phyloP scores from a whole-genome alignment of 805 yeast genomes.

The Zygosaccharomyces lentus region DNA sequence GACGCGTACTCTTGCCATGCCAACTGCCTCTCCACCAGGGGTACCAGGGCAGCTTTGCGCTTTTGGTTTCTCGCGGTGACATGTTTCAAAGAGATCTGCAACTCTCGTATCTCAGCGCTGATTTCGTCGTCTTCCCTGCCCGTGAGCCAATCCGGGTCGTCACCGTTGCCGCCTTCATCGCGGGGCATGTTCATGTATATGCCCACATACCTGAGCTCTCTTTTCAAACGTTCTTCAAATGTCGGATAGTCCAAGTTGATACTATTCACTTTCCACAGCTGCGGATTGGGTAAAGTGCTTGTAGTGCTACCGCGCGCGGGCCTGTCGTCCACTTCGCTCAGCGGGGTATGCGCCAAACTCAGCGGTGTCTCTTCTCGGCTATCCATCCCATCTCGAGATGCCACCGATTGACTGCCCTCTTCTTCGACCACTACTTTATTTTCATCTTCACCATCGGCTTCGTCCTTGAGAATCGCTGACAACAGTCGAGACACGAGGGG shows the following conservation, averaged over 20 bases:
- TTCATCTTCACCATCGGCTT: conserved; percentile 12
- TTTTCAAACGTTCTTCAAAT: conserved; percentile 79
- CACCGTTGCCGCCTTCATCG: conserved; percentile 31
- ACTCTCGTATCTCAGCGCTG: conserved; percentile 69
- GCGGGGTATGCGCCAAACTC: conserved; percentile 20
- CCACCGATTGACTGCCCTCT: conserved; percentile 5
- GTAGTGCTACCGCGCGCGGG: conserved; percentile 22
- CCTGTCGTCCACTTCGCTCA: conserved; percentile 18
- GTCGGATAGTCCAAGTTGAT: conserved; percentile 63
- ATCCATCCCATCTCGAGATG: conserved; percentile 13
- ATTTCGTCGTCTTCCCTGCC: conserved; percentile 92
- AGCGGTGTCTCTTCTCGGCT: conserved; percentile 19
- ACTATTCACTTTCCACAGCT: conserved; percentile 45
- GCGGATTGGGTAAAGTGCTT: conserved; percentile 40
- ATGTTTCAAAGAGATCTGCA: conserved; percentile 64
- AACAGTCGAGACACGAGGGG: conserved; percentile 81
- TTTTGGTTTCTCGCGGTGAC: conserved; percentile 61
- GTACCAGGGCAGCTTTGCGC: conserved; percentile 61
- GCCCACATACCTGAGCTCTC: conserved; percentile 88
- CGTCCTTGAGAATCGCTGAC: conserved; percentile 60
- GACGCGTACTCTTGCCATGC: conserved; percentile 94
- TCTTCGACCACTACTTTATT: conserved; percentile 10
- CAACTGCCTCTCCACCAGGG: conserved; percentile 77
- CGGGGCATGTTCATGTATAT: conserved; percentile 60
- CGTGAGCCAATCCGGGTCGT: conserved; percentile 58